These are phyloP conservation scores for Candida frijolesensis DNA, from an alignment of 1,139 yeast genomes.

Conservation along the genomic window DNA sequence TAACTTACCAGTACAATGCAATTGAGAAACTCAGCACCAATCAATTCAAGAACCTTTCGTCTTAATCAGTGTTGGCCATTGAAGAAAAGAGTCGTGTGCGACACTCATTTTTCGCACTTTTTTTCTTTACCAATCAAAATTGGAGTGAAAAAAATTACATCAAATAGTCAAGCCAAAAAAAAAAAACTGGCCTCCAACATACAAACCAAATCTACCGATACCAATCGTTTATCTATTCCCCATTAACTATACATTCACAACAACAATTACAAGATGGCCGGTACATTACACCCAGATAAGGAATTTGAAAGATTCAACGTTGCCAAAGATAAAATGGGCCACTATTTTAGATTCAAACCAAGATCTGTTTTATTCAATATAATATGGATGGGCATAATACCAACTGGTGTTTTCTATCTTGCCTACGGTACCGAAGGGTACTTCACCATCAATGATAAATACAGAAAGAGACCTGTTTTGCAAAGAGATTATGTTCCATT, in stretches of 20 bases:
- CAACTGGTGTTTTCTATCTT: conserved; percentile 36
- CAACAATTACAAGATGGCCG: conserved; percentile 34
- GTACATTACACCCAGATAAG: conserved; percentile 48
- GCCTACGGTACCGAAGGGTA: conserved; percentile 46
- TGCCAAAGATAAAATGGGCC: conserved; percentile 46
- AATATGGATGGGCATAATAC: conserved; percentile 41
- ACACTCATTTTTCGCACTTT: background rate
- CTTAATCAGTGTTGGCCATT: no score
- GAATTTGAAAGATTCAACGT: conserved; percentile 46
- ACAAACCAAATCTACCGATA: background rate
- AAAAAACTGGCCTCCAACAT: background rate
- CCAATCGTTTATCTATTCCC: background rate
- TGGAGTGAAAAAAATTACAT: conserved; percentile 3
- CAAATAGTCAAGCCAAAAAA: background rate
- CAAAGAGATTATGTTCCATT: conserved; percentile 48
- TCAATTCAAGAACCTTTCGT: no score
- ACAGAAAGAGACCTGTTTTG: conserved; percentile 40
- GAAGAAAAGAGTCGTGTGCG: background rate
- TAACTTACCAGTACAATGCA: no score
- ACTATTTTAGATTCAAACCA: conserved; percentile 48
- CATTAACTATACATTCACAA: background rate
- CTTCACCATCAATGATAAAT: conserved; percentile 32
- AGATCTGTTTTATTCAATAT: conserved; percentile 39
- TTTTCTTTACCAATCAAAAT: conserved; percentile 4
- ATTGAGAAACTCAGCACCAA: no score